These are phyloP conservation scores for Leccinum solheimii DNA, from an alignment of 1,284 basidiomycete genomes.

Conservation along the genomic window DNA sequence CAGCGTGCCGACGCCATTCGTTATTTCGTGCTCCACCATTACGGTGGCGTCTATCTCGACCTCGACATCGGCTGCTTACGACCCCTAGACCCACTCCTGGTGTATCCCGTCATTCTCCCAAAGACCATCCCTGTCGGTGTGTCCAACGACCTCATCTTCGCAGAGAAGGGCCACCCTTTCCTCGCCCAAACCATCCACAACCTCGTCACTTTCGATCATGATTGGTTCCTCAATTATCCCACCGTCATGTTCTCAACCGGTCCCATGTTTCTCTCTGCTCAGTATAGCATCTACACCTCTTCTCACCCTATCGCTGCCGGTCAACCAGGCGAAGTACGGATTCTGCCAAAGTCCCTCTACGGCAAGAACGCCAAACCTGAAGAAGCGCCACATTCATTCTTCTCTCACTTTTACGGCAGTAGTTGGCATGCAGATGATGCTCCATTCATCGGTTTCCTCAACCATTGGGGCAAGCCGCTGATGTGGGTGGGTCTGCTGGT, in stretches of 20 bases:
- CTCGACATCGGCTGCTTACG: slow-evolving; percentile 94
- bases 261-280: slow-evolving; percentile 88
- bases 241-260: slow-evolving; percentile 99
- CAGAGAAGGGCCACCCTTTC: slow-evolving; percentile 85
- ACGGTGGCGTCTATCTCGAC: slow-evolving; percentile 96
- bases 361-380: slow-evolving; percentile 90
- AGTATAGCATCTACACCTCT: slow-evolving; percentile 82
- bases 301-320: slow-evolving; percentile 62
- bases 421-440: slow-evolving; percentile 97
- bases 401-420: slow-evolving; percentile 94
- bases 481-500: slow-evolving; percentile 81
- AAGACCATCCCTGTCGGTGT: slow-evolving; percentile 96
- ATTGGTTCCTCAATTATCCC: slow-evolving; percentile 93
- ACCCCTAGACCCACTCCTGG: slow-evolving; percentile 86
- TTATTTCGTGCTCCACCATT: slow-evolving; percentile 96
- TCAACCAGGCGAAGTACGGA: slow-evolving; percentile 70
- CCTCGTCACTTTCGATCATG: slow-evolving; percentile 90
- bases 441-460: slow-evolving; percentile 88
- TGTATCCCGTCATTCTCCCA: slow-evolving; percentile 89
- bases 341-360: slow-evolving; percentile 92
- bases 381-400: slow-evolving; percentile 91
- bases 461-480: slow-evolving; percentile 79
- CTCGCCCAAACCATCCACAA: slow-evolving; percentile 92
- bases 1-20: slow-evolving; percentile 98
- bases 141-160: slow-evolving; percentile 96